A percentile compares a stretch with the other conserved stretches of the same genome.
phyloP scores from a whole-genome alignment of 345 rosid genomes.

The Moricandia arvensis region DNA sequence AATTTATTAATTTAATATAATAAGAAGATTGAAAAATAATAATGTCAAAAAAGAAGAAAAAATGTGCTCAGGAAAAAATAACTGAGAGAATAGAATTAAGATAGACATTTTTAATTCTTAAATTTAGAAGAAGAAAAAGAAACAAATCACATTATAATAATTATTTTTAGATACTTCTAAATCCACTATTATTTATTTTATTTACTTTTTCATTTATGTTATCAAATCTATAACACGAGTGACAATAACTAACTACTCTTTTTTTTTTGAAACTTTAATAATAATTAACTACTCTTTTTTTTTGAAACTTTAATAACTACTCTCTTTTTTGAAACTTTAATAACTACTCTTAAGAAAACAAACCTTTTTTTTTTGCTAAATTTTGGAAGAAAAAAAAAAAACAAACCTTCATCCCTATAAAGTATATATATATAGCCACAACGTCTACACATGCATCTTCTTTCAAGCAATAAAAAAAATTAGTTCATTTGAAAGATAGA shows the following conservation, averaged over 20 bases:
- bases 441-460: not conserved
- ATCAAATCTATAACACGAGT: slow-evolving; percentile 8
- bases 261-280: not conserved
- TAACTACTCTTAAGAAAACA: not conserved
- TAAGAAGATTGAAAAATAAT: not conserved
- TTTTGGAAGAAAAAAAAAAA: slow-evolving; percentile 15
- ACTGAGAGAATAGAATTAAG: too few relatives aligned
- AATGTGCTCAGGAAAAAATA: not conserved
- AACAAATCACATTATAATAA: not conserved
- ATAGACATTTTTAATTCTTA: too few relatives aligned
- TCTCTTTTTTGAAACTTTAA: not conserved
- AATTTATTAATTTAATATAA: too few relatives aligned
- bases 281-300: too few relatives aligned
- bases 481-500: not conserved
- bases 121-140: not conserved
- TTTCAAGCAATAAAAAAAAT: not conserved
- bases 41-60: not conserved
- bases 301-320: too few relatives aligned
- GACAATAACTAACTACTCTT: not conserved
- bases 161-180: not conserved
- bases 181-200: slow-evolving; percentile 1
- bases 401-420: slow-evolving; percentile 16
- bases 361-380: too few relatives aligned
- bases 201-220: not conserved
- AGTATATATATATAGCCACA: not conserved